These are phyloP conservation scores for Benincasa hispida DNA, from an alignment of 306 rosid genomes.

Conservation along the genomic window DNA sequence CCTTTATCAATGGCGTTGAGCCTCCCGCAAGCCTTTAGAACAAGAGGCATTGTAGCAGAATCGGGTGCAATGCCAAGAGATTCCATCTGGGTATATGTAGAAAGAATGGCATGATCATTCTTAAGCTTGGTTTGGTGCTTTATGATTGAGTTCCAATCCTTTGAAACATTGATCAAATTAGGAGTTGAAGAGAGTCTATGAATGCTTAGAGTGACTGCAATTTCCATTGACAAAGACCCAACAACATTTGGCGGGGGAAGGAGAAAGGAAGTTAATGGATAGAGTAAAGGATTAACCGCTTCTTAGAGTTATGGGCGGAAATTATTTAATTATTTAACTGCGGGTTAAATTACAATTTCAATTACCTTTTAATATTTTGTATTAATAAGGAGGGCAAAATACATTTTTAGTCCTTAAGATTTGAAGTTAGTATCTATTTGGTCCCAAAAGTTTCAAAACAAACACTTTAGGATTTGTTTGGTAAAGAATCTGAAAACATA, in stretches of 20 bases:
- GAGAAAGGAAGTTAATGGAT: neutral
- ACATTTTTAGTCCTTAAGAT: no score
- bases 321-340: neutral
- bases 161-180: neutral
- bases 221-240: slow-evolving; percentile 5
- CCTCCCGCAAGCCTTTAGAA: slow-evolving; percentile 34
- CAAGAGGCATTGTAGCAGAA: slow-evolving; percentile 24
- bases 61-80: slow-evolving; percentile 20
- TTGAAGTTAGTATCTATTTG: no score
- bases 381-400: no score
- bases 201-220: slow-evolving; percentile 2
- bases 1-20: slow-evolving; percentile 22
- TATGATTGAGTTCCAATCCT: slow-evolving; percentile 28
- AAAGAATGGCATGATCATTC: slow-evolving; percentile 31
- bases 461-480: no score
- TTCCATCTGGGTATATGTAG: slow-evolving; percentile 34
- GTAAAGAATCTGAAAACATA: no score
- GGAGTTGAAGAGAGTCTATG: slow-evolving; percentile 6
- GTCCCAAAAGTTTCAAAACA: no score
- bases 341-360: neutral
- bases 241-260: neutral
- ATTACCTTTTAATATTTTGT: no score
- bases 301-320: neutral
- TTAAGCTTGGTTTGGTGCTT: slow-evolving; percentile 27
- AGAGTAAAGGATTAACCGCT: neutral